phyloP scores from a whole-genome alignment of 1,284 basidiomycete species.

The Fistulina hepatica region DNA sequence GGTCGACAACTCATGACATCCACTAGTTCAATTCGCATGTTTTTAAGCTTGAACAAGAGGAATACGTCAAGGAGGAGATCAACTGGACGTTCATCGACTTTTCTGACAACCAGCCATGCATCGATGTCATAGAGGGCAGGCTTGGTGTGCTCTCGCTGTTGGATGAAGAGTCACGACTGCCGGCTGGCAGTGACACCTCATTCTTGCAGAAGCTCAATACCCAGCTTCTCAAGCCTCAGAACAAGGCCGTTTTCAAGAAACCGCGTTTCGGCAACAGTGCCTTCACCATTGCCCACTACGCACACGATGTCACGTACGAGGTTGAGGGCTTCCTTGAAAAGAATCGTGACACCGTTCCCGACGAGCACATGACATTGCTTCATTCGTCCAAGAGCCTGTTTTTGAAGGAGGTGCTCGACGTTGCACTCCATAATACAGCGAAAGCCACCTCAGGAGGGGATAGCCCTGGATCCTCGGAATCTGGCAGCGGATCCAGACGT shows the following conservation, averaged over 20 bases:
- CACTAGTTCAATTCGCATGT: slow-evolving; percentile 92
- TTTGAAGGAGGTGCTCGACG: slow-evolving; percentile 89
- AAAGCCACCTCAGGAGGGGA: slow-evolving; percentile 53
- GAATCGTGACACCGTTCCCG: slow-evolving; percentile 97
- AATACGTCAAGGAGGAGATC: slow-evolving; percentile 97
- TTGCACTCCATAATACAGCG: slow-evolving; percentile 70
- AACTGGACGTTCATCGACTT: slow-evolving; percentile 99
- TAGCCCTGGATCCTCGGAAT: slow-evolving; percentile 56
- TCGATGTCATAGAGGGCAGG: slow-evolving; percentile 97
- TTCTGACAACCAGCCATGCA: slow-evolving; percentile 97
- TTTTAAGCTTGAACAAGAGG: slow-evolving; percentile 99
- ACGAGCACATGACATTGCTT: slow-evolving; percentile 89
- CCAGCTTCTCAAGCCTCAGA: slow-evolving; percentile 79
- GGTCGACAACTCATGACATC: slow-evolving; percentile 14
- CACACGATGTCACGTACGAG: slow-evolving; percentile 96
- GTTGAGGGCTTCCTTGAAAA: slow-evolving; percentile 98
- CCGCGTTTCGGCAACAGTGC: slow-evolving; percentile 94
- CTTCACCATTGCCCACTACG: slow-evolving; percentile 98
- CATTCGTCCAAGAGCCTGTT: slow-evolving; percentile 84
- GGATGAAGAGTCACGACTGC: slow-evolving; percentile 97
- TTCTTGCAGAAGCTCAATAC: slow-evolving; percentile 91
- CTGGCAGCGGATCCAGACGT: slow-evolving; percentile 64
- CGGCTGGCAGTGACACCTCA: slow-evolving; percentile 85
- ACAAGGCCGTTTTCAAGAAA: slow-evolving; percentile 92
- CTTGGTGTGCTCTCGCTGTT: slow-evolving; percentile 91